Base-by-base conservation (phyloP, 345 rosid genomes). In the Eucalyptus polyanthemos region DNA sequence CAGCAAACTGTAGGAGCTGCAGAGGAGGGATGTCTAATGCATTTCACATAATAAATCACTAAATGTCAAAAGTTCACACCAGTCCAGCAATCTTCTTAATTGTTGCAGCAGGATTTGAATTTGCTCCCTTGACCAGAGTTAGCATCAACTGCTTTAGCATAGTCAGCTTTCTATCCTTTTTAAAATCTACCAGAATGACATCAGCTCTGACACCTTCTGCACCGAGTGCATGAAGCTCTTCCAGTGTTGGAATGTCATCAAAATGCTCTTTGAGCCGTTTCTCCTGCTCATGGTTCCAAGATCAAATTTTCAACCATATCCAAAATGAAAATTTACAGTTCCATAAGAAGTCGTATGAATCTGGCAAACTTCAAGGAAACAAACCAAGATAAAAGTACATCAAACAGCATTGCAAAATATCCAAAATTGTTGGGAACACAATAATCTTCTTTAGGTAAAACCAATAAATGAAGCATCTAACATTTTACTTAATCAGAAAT, bases 61-160 rank as follows among this genome's bases (percentile, higher is more conserved):
- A 65, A 50, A 21, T 47, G 69, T 65, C 42, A 87, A 88, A 67
- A 86, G 87, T 47, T 91, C 96, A 94, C 90, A 98, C 99, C 98
- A 97, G 92, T 93, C 95, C 99, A 25, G 98, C 98, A 88, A 97
- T 96, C 95, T 97, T 98, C 93, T 97, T 98, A 85, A 98, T 94
- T 92, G 96, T 90, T 69, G 95, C 94, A 88, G 99, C 96, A 69
- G 99, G 98, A 91, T 97, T 96, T 89, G 99, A 95, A 92, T 94
- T 95, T 92, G 96, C 89, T 90, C 99, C 99, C 92, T 93, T 97
- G 87, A 96, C 97, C 88, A 97, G 93, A 88, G 97, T 93, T 89
- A 91, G 89, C 85, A 94, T 94, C 94, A 95, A 92, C 92, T 95
- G 99, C 93, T 97, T 97, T 89, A 96, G 94, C 98, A 95, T 96